Conservation (phyloP, 2,329 filamentous ascomycete species). For the Juglanconis juglandina region DNA sequence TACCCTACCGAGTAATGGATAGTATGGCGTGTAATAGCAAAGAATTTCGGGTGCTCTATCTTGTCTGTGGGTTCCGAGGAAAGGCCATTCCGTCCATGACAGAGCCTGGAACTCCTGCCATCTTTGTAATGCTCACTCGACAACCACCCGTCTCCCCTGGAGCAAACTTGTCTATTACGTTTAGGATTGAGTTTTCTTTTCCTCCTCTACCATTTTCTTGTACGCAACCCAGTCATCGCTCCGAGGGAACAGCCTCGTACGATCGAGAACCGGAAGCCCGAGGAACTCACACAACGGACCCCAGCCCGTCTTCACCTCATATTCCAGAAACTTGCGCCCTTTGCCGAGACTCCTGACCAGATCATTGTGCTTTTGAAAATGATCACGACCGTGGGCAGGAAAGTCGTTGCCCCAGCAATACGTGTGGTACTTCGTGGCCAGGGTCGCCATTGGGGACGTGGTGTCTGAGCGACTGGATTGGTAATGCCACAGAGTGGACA, state of each 20-base stretch:
- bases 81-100: not conserved
- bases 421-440: slow-evolving; percentile 25
- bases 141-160: too few relatives aligned
- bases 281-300: slow-evolving; percentile 27
- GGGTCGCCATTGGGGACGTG: slow-evolving; percentile 22
- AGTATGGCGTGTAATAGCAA: not conserved
- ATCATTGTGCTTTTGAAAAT: slow-evolving; percentile 26
- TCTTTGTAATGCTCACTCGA: not conserved
- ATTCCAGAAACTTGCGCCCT: slow-evolving; percentile 26
- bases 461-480: slow-evolving; percentile 18
- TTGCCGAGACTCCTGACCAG: slow-evolving; percentile 19
- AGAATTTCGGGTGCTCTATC: not conserved
- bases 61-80: not conserved
- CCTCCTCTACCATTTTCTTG: slow-evolving; percentile 24
- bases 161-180: not conserved
- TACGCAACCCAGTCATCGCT: slow-evolving; percentile 30
- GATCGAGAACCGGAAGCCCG: slow-evolving; percentile 21
- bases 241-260: slow-evolving; percentile 23
- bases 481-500: slow-evolving; percentile 26
- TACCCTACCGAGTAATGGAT: not conserved
- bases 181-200: slow-evolving; percentile 10
- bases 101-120: not conserved
- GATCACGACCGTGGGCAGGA: slow-evolving; percentile 19
- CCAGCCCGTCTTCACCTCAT: slow-evolving; percentile 26
- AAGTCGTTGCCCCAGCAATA: slow-evolving; percentile 30